Conservation (phyloP, 345 rosid species). For the Gossypium bickii region DNA sequence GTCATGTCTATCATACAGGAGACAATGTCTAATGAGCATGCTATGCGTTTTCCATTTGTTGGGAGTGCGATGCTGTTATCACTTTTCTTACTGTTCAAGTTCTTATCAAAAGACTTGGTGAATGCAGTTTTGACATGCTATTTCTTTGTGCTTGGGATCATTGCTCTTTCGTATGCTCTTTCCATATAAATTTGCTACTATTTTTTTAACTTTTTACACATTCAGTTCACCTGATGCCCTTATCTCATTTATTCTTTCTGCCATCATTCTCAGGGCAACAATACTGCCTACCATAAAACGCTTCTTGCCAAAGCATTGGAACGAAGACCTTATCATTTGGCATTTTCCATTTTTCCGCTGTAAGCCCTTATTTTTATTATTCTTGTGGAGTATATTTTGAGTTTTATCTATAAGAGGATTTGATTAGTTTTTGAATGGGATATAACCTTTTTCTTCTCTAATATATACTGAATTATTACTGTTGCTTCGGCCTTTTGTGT, state of each 20-base stretch:
- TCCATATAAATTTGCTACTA: slow-evolving; percentile 14
- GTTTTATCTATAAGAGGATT: not conserved
- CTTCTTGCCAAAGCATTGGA: slow-evolving; percentile 79
- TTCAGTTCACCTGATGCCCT: not conserved
- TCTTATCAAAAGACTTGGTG: slow-evolving; percentile 90
- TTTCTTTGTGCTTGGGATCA: slow-evolving; percentile 88
- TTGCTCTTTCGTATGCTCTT: slow-evolving; percentile 90
- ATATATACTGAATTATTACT: not conserved
- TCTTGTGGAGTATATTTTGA: not conserved
- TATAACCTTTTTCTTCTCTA: not conserved
- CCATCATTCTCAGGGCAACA: slow-evolving; percentile 63
- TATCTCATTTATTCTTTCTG: slow-evolving; percentile 17
- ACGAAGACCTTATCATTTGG: slow-evolving; percentile 71
- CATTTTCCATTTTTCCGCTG: slow-evolving; percentile 72
- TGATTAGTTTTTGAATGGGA: not conserved
- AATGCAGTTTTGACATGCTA: slow-evolving; percentile 90
- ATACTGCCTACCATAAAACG: slow-evolving; percentile 72
- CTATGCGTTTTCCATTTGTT: slow-evolving; percentile 98
- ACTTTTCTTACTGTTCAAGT: slow-evolving; percentile 91
- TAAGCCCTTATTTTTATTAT: slow-evolving; percentile 32
- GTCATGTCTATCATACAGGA: slow-evolving; percentile 43
- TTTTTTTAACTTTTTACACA: not conserved
- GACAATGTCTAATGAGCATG: slow-evolving; percentile 96
- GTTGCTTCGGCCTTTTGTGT: not conserved
- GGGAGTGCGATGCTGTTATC: slow-evolving; percentile 98